Conservation (phyloP, 169 alveolate species). For the Plasmodium coatneyi region DNA sequence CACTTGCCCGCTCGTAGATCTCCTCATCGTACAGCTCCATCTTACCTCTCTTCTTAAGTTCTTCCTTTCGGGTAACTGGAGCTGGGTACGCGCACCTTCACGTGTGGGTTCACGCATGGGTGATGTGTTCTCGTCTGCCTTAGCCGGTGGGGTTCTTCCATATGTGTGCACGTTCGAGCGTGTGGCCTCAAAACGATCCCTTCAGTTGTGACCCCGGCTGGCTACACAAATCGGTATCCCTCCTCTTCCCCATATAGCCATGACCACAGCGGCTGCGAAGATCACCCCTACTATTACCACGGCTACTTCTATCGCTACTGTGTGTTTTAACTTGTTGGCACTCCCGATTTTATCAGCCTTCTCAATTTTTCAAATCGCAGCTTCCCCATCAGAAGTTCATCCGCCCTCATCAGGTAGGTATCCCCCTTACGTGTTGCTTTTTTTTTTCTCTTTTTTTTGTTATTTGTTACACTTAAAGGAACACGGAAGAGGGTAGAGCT, state of each 20-base stretch:
- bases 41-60: not conserved
- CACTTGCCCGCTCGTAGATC: conserved; percentile 48
- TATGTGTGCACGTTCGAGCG: not conserved
- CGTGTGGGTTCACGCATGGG: not conserved
- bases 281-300: not conserved
- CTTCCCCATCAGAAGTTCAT: not conserved
- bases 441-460: not conserved
- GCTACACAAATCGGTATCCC: not conserved
- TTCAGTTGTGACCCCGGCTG: not conserved
- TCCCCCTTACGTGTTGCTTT: not conserved
- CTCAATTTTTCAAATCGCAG: not conserved
- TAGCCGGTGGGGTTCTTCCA: not conserved
- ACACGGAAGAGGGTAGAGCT: not conserved
- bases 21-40: conserved; percentile 64
- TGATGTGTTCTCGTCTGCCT: not conserved
- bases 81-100: not conserved
- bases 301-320: not conserved
- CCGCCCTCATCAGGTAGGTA: not conserved
- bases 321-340: not conserved
- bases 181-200: not conserved
- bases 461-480: not conserved
- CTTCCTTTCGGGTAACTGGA: not conserved
- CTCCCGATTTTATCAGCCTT: not conserved
- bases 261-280: not conserved
- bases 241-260: not conserved